phyloP scores from a whole-genome alignment of 768 basidiomycete genomes.

The Dioszegia aurantiaca region DNA sequence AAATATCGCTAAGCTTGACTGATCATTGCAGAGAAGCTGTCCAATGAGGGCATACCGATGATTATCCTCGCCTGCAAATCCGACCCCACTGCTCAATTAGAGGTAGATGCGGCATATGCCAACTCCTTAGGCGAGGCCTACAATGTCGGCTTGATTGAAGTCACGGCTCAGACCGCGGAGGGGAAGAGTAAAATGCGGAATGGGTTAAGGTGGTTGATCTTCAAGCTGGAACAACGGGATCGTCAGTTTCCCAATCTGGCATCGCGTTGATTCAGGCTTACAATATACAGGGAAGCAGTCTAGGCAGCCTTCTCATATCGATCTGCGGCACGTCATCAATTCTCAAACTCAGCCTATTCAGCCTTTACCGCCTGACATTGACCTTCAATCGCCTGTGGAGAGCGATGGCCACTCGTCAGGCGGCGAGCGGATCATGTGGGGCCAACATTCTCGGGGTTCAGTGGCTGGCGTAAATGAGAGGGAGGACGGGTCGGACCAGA shows the following conservation, averaged over 20 bases:
- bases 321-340: not conserved
- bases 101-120: slow-evolving; percentile 50
- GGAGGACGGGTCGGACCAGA: slow-evolving; percentile 18
- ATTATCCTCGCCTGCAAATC: slow-evolving; percentile 86
- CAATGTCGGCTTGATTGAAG: slow-evolving; percentile 76
- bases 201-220: slow-evolving; percentile 46
- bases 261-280: not conserved
- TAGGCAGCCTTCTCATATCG: slow-evolving; percentile 1
- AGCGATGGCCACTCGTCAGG: slow-evolving; percentile 32
- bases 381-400: slow-evolving; percentile 9
- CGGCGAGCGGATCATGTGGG: slow-evolving; percentile 34
- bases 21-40: not conserved
- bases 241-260: slow-evolving; percentile 26
- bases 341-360: not conserved
- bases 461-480: not conserved
- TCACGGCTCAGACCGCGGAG: slow-evolving; percentile 59
- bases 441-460: slow-evolving; percentile 11
- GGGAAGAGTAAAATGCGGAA: slow-evolving; percentile 70
- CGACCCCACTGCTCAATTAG: slow-evolving; percentile 58
- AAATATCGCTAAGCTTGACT: not conserved
- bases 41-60: slow-evolving; percentile 59
- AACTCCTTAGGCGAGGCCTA: slow-evolving; percentile 59
- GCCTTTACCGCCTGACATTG: slow-evolving; percentile 8
- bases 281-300: not conserved
- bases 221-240: slow-evolving; percentile 42